phyloP scores from a whole-genome alignment of 495 filamentous ascomycete genomes.

The Penicillium parvum region DNA sequence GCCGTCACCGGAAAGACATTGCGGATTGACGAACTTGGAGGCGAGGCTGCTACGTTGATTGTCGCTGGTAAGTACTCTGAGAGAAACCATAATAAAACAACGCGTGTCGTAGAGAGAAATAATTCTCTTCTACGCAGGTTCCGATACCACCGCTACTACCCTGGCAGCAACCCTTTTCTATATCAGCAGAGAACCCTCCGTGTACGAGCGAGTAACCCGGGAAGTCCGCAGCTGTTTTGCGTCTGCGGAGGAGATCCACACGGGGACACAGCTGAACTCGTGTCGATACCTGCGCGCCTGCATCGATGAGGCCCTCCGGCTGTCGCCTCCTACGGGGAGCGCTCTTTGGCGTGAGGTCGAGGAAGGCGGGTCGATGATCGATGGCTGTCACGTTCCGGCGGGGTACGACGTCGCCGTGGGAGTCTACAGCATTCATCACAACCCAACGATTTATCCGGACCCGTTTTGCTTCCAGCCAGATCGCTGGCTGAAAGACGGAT shows the following conservation, averaged over 20 bases:
- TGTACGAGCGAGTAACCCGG: conserved; percentile 24
- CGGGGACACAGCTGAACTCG: no score
- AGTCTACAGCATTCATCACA: conserved; percentile 45
- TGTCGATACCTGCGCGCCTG: conserved; percentile 49
- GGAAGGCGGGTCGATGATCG: conserved; percentile 38
- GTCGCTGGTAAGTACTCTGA: conserved; percentile 16
- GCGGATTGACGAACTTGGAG: conserved; percentile 51
- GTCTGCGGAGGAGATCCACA: no score
- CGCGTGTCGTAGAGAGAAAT: no score
- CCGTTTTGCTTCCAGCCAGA: conserved; percentile 37
- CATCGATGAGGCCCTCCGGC: conserved; percentile 52
- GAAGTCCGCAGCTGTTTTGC: conserved; percentile 42
- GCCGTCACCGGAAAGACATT: conserved; percentile 58
- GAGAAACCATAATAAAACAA: no score
- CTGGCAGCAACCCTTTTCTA: conserved; percentile 47
- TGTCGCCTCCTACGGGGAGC: conserved; percentile 48
- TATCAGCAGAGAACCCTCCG: conserved; percentile 37
- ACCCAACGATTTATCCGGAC: conserved; percentile 34
- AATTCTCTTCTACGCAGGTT: no score
- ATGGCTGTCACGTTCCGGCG: conserved; percentile 35
- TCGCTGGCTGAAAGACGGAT: conserved; percentile 10
- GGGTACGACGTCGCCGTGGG: conserved; percentile 37
- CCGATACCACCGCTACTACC: conserved; percentile 14
- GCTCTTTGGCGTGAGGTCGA: conserved; percentile 44
- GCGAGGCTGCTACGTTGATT: conserved; percentile 52